Evolutionary conservation across 2,329 filamentous ascomycete genomes (phyloP).

Genomic region (Blastomyces percursus): DNA sequence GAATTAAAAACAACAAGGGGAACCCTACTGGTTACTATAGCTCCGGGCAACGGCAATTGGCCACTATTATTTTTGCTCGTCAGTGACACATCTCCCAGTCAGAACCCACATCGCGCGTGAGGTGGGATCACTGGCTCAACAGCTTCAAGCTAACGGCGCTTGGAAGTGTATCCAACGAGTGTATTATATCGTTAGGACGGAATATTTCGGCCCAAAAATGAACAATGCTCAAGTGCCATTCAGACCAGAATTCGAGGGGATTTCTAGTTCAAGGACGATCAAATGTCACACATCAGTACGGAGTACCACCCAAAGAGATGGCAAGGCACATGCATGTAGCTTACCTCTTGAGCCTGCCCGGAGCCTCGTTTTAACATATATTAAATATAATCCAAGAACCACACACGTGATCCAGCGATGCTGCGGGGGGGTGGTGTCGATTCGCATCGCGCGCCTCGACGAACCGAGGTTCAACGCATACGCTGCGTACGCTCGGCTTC

Average conservation of each 20-base stretch:
- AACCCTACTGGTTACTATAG: background rate
- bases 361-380: too few relatives aligned
- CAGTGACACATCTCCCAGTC: background rate
- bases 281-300: background rate
- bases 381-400: too few relatives aligned
- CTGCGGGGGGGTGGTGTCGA: too few relatives aligned
- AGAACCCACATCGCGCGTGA: background rate
- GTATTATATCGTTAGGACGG: background rate
- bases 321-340: background rate
- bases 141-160: background rate
- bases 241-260: too few relatives aligned
- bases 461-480: too few relatives aligned
- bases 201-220: background rate
- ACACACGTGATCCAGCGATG: too few relatives aligned
- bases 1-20: background rate
- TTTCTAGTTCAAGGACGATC: background rate
- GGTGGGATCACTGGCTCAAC: too few relatives aligned
- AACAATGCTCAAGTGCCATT: background rate
- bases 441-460: too few relatives aligned
- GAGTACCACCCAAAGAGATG: background rate
- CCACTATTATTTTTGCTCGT: background rate
- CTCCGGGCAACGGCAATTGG: background rate
- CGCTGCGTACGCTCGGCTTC: too few relatives aligned
- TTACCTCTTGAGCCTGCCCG: too few relatives aligned
- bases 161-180: too few relatives aligned